Percentiles rank a stretch among this genome's conserved stretches.
Evolutionary conservation across 345 rosid genomes (phyloP).

Genomic region (Capsella bursapastoris): DNA sequence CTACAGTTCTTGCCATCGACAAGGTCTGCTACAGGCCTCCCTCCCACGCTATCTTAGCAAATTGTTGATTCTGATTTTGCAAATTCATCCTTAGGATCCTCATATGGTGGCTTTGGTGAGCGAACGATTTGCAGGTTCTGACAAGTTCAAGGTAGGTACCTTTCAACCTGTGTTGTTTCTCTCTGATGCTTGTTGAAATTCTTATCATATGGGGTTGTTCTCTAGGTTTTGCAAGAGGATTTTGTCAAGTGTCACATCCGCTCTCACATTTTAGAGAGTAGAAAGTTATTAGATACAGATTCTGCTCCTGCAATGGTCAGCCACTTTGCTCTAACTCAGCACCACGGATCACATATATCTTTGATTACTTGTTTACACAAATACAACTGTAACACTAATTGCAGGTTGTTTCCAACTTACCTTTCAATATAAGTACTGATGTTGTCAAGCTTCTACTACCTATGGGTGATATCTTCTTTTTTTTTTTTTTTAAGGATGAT

Average conservation of each 20-base stretch:
- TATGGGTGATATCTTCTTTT: constrained; percentile 80
- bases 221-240: constrained; percentile 85
- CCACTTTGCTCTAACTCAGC: constrained; percentile 1
- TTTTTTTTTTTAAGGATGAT: background rate
- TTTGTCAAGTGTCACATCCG: constrained; percentile 76
- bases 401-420: constrained; percentile 90
- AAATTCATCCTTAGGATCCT: constrained; percentile 59
- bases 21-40: constrained; percentile 49
- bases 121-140: constrained; percentile 64
- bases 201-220: background rate
- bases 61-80: constrained; percentile 20
- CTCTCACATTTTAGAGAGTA: constrained; percentile 61
- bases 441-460: constrained; percentile 86
- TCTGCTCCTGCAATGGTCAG: constrained; percentile 62
- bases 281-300: constrained; percentile 28
- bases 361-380: background rate
- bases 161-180: constrained; percentile 17
- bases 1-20: constrained; percentile 79
- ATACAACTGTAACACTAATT: background rate
- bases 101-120: constrained; percentile 78
- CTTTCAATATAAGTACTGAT: constrained; percentile 89
- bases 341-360: background rate
- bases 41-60: background rate
- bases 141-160: constrained; percentile 77
- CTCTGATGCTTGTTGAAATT: constrained; percentile 6